phyloP scores from a whole-genome alignment of 306 rosid species.

The Quercus gilva region DNA sequence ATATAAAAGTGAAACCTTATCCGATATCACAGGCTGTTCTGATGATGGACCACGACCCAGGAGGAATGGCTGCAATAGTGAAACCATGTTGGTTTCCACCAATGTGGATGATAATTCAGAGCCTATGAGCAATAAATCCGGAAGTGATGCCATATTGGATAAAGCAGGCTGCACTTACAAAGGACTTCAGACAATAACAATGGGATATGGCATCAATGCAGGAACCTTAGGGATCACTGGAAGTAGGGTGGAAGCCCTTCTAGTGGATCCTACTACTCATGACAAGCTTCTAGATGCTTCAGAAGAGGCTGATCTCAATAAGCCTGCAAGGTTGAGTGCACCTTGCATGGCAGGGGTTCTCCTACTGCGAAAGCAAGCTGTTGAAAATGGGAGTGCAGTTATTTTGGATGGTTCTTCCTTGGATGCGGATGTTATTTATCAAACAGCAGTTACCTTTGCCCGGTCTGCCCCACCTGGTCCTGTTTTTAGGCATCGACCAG shows the following conservation, averaged over 20 bases:
- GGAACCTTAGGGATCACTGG: constrained; percentile 18
- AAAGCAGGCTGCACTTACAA: constrained; percentile 20
- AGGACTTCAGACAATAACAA: constrained; percentile 22
- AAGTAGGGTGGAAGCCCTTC: constrained; percentile 10
- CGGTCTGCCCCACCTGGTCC: constrained; percentile 72
- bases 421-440: constrained; percentile 68
- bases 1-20: constrained; percentile 24
- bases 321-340: constrained; percentile 22
- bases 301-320: constrained; percentile 20
- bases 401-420: constrained; percentile 47
- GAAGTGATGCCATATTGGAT: constrained; percentile 27
- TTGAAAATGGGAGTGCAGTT: constrained; percentile 67
- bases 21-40: constrained; percentile 22
- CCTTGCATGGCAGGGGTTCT: constrained; percentile 46
- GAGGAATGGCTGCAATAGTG: constrained; percentile 8
- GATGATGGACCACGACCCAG: constrained; percentile 29
- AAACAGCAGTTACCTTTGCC: constrained; percentile 56
- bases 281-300: constrained; percentile 31
- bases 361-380: constrained; percentile 61
- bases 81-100: constrained; percentile 20
- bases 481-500: constrained; percentile 40
- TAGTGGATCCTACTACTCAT: constrained; percentile 14
- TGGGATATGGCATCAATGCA: constrained; percentile 21
- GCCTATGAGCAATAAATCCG: constrained; percentile 10
- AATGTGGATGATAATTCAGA: constrained; percentile 15